Percentiles rank a stretch among this genome's conserved stretches.
These are phyloP conservation scores for Triticum aestivum DNA, from an alignment of 176 grass and related monocot species.

Conservation along the genomic window DNA sequence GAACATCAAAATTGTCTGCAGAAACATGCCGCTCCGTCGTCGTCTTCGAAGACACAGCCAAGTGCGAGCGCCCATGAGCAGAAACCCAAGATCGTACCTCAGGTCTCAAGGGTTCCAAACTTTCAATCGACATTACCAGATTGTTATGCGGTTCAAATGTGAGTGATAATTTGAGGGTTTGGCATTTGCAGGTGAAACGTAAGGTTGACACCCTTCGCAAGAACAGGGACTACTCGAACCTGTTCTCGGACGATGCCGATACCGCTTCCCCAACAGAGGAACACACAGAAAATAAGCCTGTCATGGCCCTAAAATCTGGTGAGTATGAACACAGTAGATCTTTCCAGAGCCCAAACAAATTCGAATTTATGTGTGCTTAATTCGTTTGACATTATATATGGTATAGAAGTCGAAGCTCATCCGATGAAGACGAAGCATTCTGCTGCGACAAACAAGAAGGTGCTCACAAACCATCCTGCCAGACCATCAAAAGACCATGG, in stretches of 20 bases:
- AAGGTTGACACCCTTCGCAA: conserved; percentile 69
- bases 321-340: background rate
- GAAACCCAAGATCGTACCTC: conserved; percentile 46
- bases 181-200: conserved; percentile 49
- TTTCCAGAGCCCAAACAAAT: background rate
- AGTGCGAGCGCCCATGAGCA: conserved; percentile 19
- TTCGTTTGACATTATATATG: background rate
- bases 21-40: conserved; percentile 21
- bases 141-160: conserved; percentile 4
- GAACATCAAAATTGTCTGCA: conserved; percentile 8
- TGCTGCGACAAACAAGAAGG: conserved; percentile 6
- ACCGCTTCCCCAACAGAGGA: conserved; percentile 24
- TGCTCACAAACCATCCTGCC: background rate
- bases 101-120: conserved; percentile 39
- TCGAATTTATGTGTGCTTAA: background rate
- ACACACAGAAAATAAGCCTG: background rate
- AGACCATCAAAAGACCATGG: conserved; percentile 13
- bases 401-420: conserved; percentile 32
- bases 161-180: background rate
- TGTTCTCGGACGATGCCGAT: conserved; percentile 72
- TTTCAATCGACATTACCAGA: background rate
- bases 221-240: conserved; percentile 75
- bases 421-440: background rate
- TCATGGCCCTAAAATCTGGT: conserved; percentile 47
- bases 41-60: conserved; percentile 28